Conservation (phyloP, 345 rosid species). For the Syzygium aromaticum region DNA sequence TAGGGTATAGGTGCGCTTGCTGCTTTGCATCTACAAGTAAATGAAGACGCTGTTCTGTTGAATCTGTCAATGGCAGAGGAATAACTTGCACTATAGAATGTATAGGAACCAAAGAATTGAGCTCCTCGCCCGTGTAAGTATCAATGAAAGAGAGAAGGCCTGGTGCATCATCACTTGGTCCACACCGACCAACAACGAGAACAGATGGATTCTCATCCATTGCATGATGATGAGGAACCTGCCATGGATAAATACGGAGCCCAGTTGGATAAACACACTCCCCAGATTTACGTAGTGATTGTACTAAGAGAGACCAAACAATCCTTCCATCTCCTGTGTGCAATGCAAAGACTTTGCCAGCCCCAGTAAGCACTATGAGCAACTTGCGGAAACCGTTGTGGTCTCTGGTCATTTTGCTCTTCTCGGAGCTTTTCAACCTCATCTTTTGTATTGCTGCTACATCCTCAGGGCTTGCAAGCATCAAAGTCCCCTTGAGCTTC, state of each 20-base stretch:
- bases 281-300: conserved; percentile 53
- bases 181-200: conserved; percentile 75
- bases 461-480: conserved; percentile 95
- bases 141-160: conserved; percentile 82
- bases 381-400: conserved; percentile 96
- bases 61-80: conserved; percentile 80
- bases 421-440: conserved; percentile 83
- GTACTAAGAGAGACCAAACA: conserved; percentile 83
- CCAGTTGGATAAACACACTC: conserved; percentile 48
- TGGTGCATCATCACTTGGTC: conserved; percentile 40
- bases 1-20: conserved; percentile 79
- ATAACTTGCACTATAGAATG: conserved; percentile 78
- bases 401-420: conserved; percentile 94
- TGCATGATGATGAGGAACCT: conserved; percentile 97
- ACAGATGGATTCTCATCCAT: conserved; percentile 91
- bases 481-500: conserved; percentile 88
- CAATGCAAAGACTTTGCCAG: conserved; percentile 83
- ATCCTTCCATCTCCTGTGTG: conserved; percentile 95
- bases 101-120: conserved; percentile 37
- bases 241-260: conserved; percentile 77
- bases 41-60: conserved; percentile 86
- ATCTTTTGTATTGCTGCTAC: conserved; percentile 75
- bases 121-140: conserved; percentile 77
- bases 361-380: conserved; percentile 72
- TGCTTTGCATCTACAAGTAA: conserved; percentile 56